Base-by-base conservation (phyloP, 208 protist species). In the Crithidia mellificae region DNA sequence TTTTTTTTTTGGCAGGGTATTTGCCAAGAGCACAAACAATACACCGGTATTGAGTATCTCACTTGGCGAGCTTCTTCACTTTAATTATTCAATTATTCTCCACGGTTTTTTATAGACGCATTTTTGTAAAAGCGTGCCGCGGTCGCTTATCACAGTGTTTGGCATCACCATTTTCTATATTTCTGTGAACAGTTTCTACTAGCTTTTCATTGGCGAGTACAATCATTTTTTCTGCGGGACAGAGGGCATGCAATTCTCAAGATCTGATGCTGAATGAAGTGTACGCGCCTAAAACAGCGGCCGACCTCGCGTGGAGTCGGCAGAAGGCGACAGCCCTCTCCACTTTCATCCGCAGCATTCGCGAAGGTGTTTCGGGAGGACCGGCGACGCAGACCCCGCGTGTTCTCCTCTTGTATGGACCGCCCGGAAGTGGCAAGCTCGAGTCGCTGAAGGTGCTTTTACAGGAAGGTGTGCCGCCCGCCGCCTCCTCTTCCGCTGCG, bases 381-480 rank as follows among this genome's bases (percentile, higher is more conserved):
- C 15, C 36, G 2, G 25, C 9, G 6, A n/a, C 44, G 30, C 51
- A 49, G 7, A 46, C 38, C 6, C 79, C 85, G 19, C 72, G 73
- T 44, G 62, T 85, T 20, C 7, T 85, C 12, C 75, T 96, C 1
- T 81, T 96, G 9, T 84, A 93, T 66, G 91, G 91, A 12, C 88
- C 91, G 19, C 68, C 91, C 8, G 91, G 91, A 2, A 85, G 83
- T 54, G 88, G 72, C 1, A 96, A 96, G 75, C 75, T 92, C 25
- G 77, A 76, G 11, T 74, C 88, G 25, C 69, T 91, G 12, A 49
- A 72, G 12, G 75, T 86, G 30, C 64, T 92, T 15, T 51, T 92
- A 24, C 53, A 52, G 0, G 74, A 81, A 39, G 63, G 56, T 20
- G n/a, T 44, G 15, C 19, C n/a, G 11, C 36, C 4, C 15, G 27